A percentile compares a stretch with the other conserved stretches of the same genome.
These are phyloP conservation scores for Penstemon barbatus DNA, from an alignment of 257 asterid species.

Conservation along the genomic window DNA sequence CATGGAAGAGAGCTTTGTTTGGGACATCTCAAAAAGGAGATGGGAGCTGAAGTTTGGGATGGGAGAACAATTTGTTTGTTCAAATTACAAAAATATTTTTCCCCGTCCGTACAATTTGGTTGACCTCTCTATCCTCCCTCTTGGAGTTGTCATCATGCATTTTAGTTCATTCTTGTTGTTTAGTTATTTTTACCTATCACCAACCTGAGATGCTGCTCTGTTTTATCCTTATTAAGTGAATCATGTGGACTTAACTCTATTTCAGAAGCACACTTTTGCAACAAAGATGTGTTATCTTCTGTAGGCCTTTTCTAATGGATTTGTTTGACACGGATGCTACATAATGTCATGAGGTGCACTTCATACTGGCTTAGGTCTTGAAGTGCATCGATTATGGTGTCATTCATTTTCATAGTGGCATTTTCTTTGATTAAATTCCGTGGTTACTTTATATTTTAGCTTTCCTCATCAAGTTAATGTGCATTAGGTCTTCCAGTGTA, in stretches of 20 bases:
- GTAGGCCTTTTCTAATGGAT: not conserved
- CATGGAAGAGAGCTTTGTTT: not conserved
- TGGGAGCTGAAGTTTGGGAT: not conserved
- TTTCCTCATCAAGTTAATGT: constrained; percentile 21
- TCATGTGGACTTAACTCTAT: not conserved
- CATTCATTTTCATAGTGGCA: not conserved
- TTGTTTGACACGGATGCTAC: constrained; percentile 1
- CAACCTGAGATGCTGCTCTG: not conserved
- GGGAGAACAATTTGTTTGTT: not conserved
- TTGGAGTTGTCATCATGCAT: constrained; percentile 2
- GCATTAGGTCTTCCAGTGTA: constrained; percentile 18
- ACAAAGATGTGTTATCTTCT: not conserved
- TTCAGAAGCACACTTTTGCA: constrained; percentile 1
- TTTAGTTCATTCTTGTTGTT: constrained; percentile 14
- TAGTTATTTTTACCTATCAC: not conserved
- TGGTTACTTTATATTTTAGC: constrained; percentile 22
- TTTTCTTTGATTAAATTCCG: constrained; percentile 8
- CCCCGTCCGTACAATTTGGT: constrained; percentile 9
- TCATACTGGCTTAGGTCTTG: constrained; percentile 17
- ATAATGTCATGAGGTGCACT: constrained; percentile 14
- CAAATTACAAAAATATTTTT: constrained; percentile 4
- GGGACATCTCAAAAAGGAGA: not conserved
- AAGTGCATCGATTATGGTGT: constrained; percentile 12
- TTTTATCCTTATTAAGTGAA: constrained; percentile 11
- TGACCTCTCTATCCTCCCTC: constrained; percentile 19